Evolutionary conservation across 1,139 yeast species (phyloP), one percentile per base, ranked within the genome.

Genomic region (Saccharomyces uvarum): DNA sequence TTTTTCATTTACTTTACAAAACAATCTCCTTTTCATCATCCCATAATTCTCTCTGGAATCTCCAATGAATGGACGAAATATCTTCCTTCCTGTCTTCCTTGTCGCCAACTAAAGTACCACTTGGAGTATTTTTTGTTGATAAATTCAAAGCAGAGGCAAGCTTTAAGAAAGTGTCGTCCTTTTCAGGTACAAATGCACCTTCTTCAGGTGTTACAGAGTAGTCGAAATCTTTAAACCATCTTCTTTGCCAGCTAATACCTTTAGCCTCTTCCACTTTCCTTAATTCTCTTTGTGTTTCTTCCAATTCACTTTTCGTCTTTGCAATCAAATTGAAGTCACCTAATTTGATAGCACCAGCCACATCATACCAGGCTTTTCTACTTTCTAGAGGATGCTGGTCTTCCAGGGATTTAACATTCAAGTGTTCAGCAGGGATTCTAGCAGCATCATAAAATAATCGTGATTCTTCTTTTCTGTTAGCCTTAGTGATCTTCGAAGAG

Each of bases 281-380:
- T 71, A 84, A 70, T 51, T 82, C 91, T 65, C 98, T 83, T 75
- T 91, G 97, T 44, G 76, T 79, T 67, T 86, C 86, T 73, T 91
- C 98, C 63, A 91, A 79, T 68, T 76, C 74, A 14, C 89, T 77
- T 76, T 91, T 91, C 65, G 86, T 90, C 59, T 74, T 73, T 65
- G 84, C 83, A 63, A 90, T 88, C 60, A 78, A 71, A 62, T 88
- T 89, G 70, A 79, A 88, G 70, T 90, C 86, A 48, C 91, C 85
- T 48, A 74, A 71, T 58, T 77, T 80, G 62, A 89, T 86, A 14
- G 97, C 97, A n/a, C 79, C 88, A 1, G 97, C 96, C 38, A 91
- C 97, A 63, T 83, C 80, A 47, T 66, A 63, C 98, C 98, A 91
- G 16, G 97, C 96, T 61, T 75, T 80, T 73, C 96, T 83, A 54